Evolutionary conservation across 192 early-diverging fungal species (phyloP), one percentile per base, ranked within the genome.

Genomic region (Ambispora gerdemannii): DNA sequence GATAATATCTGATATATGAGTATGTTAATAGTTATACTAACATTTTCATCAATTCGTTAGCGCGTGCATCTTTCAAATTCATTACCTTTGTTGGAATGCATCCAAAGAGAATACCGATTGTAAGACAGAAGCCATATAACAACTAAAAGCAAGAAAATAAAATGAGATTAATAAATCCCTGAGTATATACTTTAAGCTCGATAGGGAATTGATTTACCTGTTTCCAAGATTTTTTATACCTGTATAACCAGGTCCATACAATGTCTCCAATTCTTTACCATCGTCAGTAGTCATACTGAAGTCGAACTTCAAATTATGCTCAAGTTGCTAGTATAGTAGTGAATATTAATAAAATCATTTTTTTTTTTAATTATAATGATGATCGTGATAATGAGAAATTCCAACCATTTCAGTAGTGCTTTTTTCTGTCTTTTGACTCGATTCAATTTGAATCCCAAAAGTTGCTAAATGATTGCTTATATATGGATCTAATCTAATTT

Each of bases 231-330:
- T 99, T 68, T 83, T 89, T 27, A 99, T 82, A 4, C 97, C 97
- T 24, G 95, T 97, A 74, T 89, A 89, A 1, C 95, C 93, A 20
- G 95, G 89, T 4, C 95, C 96, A 64, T 91, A 96, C 22, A 93
- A 76, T 0, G 94, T 90, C 19, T 84, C 81, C 60, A 96, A 82
- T 27, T 88, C 81, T 67, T 91, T 88, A 49, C 97, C 97, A 74
- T 99, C 97, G 32, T 94, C 92, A 2, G 93, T 96, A 3, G 90
- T 91, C 97, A 99, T 99, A 75, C 89, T 93, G 74, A 98, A 98
- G 71, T 97, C 93, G 83, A 97, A 97, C 77, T 91, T 92, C 61
- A 94, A 80, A 75, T 98, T 98, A 74, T 97, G 92, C 61, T 97
- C 97, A 64, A 98, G 76, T 85, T 97, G 91, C 90, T 91, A 78